phyloP scores from a whole-genome alignment of 2,329 filamentous ascomycete genomes.

The Stylonectria norvegica region DNA sequence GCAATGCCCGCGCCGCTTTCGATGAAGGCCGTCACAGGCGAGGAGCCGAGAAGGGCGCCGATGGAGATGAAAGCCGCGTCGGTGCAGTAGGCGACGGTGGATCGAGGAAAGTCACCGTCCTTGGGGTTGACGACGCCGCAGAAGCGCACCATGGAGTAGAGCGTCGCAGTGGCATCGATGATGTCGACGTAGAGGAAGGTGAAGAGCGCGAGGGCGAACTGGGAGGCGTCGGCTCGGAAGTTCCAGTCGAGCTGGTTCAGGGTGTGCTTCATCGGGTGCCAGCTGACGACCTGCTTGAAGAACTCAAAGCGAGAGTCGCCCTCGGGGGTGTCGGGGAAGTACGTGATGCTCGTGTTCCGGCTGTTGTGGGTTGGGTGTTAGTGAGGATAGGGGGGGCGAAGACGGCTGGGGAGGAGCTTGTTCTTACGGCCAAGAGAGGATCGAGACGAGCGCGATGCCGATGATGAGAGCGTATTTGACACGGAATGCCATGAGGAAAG shows the following conservation, averaged over 20 bases:
- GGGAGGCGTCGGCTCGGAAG: conserved; percentile 50
- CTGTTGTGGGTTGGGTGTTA: conserved; percentile 32
- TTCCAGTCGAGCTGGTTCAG: conserved; percentile 66
- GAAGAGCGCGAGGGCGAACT: conserved; percentile 69
- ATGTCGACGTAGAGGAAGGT: conserved; percentile 80
- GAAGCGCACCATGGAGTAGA: conserved; percentile 81
- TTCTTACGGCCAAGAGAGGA: conserved; percentile 70
- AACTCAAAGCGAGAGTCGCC: conserved; percentile 66
- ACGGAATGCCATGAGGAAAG: conserved; percentile 75
- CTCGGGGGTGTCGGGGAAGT: conserved; percentile 64
- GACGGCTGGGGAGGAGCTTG: background rate
- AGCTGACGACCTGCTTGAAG: conserved; percentile 69
- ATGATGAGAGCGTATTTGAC: conserved; percentile 73
- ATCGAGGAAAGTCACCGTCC: conserved; percentile 80
- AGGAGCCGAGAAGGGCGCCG: conserved; percentile 64
- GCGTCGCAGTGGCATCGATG: conserved; percentile 71
- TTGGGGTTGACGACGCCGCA: conserved; percentile 61
- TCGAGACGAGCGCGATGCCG: conserved; percentile 67
- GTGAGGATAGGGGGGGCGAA: background rate
- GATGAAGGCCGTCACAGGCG: conserved; percentile 71
- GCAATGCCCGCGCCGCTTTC: conserved; percentile 74
- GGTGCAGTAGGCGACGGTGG: conserved; percentile 72
- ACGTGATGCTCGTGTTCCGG: conserved; percentile 65
- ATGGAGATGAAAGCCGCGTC: conserved; percentile 71
- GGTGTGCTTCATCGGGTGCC: conserved; percentile 64